Base-by-base conservation (phyloP, 2,329 filamentous ascomycete species). In the Cladophialophora bantiana region DNA sequence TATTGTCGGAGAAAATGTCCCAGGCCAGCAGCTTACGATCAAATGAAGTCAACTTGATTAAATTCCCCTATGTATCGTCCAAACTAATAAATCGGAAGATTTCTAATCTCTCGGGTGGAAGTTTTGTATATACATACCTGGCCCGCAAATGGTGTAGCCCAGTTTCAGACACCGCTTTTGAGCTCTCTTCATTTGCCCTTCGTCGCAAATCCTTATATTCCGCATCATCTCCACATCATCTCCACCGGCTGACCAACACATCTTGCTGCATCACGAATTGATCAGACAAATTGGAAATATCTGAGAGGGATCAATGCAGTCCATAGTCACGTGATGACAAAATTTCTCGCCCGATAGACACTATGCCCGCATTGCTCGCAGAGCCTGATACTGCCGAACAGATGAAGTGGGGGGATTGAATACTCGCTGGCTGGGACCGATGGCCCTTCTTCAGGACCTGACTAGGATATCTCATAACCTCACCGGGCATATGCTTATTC, bases 321-420 rank as follows among this genome's bases (percentile, higher is more conserved):
- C 1, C 2, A 6, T 9, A 12, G 7, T 7, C 55, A 58, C 55
- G 55, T 58, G 55, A 42, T 35, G 36, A 1, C 20, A 5, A 12
- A 36, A 32, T 52, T 7, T 61, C 58, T 61, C 58, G 58, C 42
- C 58, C 58, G 58, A 61, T 31, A 59, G 36, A 42, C 56, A 18
- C 3, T 5, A 18, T 26, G 10, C 10, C n/a, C 3, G 18, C 20
- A 4, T 26, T 26, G 3, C 2, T 26, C 26, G 26, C 26, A 26
- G 26, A 26, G 26, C 26, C 26, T 26, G 26, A 26, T 26, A 26
- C 26, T 3, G 26, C 26, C 26, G 26, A 3, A 26, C 26, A 26
- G 26, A 3, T 26, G 26, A 26, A 3, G 26, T 26, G 26, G 26
- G 26, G 26, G 26, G 26, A 26, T 26, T 26, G 2, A 26, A 26